These are phyloP conservation scores for Collybia sordida DNA, from an alignment of 768 basidiomycete genomes.

Conservation along the genomic window DNA sequence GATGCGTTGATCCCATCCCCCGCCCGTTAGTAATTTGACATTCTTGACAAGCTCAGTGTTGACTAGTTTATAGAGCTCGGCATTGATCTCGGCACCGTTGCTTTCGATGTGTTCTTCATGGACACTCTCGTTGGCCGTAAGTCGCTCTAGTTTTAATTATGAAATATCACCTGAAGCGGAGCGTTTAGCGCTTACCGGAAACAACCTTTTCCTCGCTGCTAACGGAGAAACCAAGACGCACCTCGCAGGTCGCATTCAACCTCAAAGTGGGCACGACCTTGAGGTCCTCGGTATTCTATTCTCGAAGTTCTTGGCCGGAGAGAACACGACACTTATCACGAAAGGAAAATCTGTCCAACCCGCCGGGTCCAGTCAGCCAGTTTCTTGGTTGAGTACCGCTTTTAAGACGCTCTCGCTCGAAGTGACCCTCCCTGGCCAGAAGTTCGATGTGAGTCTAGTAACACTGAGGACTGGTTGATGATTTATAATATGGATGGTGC, in stretches of 20 bases:
- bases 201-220: conserved; percentile 49
- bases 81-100: conserved; percentile 64
- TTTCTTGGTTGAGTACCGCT: conserved; percentile 67
- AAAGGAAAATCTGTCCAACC: conserved; percentile 64
- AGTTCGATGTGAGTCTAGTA: conserved; percentile 39
- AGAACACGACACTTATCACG: conserved; percentile 61
- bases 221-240: conserved; percentile 46
- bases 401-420: conserved; percentile 64
- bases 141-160: conserved; percentile 20
- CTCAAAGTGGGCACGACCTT: conserved; percentile 55
- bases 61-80: conserved; percentile 50
- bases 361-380: conserved; percentile 44
- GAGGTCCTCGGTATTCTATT: conserved; percentile 61
- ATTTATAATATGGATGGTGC: conserved; percentile 1
- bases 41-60: conserved; percentile 11
- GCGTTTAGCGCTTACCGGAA: conserved; percentile 49
- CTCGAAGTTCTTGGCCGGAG: conserved; percentile 60
- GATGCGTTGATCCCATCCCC: conserved; percentile 65
- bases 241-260: conserved; percentile 63
- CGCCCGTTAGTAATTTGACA: conserved; percentile 46
- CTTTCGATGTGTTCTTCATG: conserved; percentile 62
- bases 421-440: conserved; percentile 63
- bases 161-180: background rate
- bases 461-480: background rate
- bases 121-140: conserved; percentile 59